These are phyloP conservation scores for Fusarium marasasianum DNA, from an alignment of 2,329 filamentous ascomycete species.

Conservation along the genomic window DNA sequence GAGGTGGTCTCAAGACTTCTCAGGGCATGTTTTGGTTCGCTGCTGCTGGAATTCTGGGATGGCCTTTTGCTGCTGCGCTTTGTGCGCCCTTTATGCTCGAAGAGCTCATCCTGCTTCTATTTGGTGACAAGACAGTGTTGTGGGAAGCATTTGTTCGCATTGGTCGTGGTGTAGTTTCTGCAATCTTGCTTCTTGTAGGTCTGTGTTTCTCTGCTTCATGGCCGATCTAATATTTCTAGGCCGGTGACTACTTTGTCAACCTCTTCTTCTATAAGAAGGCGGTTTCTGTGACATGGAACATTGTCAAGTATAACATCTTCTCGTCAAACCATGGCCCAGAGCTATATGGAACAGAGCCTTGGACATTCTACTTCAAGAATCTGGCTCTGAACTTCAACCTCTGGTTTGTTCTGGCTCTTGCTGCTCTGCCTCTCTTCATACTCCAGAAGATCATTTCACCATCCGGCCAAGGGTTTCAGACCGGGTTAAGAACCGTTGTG, in stretches of 20 bases:
- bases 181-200: slow-evolving; percentile 75
- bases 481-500: slow-evolving; percentile 77
- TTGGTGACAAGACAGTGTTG: slow-evolving; percentile 67
- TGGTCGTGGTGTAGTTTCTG: slow-evolving; percentile 72
- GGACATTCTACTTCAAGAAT: slow-evolving; percentile 96
- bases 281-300: slow-evolving; percentile 86
- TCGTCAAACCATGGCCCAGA: slow-evolving; percentile 83
- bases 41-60: slow-evolving; percentile 84
- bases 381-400: slow-evolving; percentile 93
- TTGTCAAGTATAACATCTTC: slow-evolving; percentile 95
- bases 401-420: slow-evolving; percentile 85
- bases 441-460: slow-evolving; percentile 74
- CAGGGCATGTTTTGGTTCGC: slow-evolving; percentile 92
- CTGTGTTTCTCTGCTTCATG: too few species aligned
- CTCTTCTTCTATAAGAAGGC: slow-evolving; percentile 85
- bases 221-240: slow-evolving; percentile 53
- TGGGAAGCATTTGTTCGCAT: slow-evolving; percentile 69
- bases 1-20: slow-evolving; percentile 79
- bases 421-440: slow-evolving; percentile 77
- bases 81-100: slow-evolving; percentile 83
- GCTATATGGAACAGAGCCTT: slow-evolving; percentile 94
- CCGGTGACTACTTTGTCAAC: slow-evolving; percentile 76
- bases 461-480: slow-evolving; percentile 71
- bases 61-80: slow-evolving; percentile 91
- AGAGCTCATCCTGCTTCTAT: slow-evolving; percentile 69